phyloP scores from a whole-genome alignment of 345 rosid species.

The Boechera retrofracta region DNA sequence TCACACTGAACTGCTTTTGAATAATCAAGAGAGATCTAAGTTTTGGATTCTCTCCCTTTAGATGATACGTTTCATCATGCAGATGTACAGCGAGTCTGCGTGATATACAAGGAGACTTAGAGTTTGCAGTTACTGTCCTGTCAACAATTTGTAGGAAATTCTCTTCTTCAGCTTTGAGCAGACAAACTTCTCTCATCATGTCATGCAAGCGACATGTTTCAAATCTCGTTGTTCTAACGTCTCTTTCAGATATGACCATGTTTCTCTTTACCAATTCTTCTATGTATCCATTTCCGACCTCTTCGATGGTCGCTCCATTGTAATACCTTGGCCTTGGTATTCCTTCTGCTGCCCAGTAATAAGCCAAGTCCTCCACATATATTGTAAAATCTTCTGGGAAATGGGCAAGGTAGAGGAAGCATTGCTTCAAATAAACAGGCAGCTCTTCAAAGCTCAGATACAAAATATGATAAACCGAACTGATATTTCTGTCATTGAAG shows the following conservation, averaged over 20 bases:
- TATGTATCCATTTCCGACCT: conserved; percentile 30
- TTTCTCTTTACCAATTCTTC: conserved; percentile 39
- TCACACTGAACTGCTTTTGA: too few relatives aligned
- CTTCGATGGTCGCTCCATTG: conserved; percentile 15
- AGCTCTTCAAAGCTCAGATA: conserved; percentile 35
- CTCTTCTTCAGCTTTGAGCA: conserved; percentile 37
- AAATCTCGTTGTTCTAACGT: background rate
- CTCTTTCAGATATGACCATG: conserved; percentile 44
- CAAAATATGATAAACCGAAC: background rate
- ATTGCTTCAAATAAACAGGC: conserved; percentile 15
- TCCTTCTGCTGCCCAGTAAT: conserved; percentile 50
- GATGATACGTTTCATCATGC: background rate
- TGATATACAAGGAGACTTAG: conserved; percentile 1
- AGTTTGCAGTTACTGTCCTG: background rate
- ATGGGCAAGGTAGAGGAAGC: conserved; percentile 26
- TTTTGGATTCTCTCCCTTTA: too few relatives aligned
- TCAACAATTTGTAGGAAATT: conserved; percentile 6
- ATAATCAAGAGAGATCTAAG: conserved; percentile 8
- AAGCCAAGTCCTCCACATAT: conserved; percentile 16
- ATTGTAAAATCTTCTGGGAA: conserved; percentile 42
- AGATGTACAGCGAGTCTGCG: conserved; percentile 40
- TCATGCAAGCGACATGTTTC: conserved; percentile 28
- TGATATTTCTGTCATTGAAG: background rate
- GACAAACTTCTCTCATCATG: conserved; percentile 40
- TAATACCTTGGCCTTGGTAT: background rate